Base-by-base conservation (phyloP, 176 grass and related monocot species). In the Musa beccarii region DNA sequence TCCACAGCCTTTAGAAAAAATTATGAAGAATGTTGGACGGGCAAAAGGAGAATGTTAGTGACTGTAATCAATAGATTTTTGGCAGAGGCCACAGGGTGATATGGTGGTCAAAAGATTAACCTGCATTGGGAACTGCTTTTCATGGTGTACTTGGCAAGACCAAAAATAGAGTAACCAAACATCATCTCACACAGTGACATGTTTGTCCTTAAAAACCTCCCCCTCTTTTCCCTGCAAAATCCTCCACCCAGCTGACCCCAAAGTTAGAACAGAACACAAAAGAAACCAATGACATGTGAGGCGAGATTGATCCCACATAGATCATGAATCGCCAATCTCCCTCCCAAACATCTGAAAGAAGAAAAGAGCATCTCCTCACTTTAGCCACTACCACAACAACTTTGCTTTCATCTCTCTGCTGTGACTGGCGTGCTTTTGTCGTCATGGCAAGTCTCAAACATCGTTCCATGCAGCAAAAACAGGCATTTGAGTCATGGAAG, bases 111-210 rank as follows among this genome's bases (percentile, higher is more conserved):
- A 70, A 70, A 70, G 68, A 34, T 52, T 70, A 20, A 21, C 25
- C 26, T 68, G 65, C 65, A 5, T 20, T 51, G 17, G 57, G 57
- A 70, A 20, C 68, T 51, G 68, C 68, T 70, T 70, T 70, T 51
- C 43, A 70, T 70, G 51, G 51, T 50, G 68, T 70, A 70, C 68
- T 70, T 70, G 68, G 43, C 68, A 70, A 70, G 68, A 70, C 68
- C 17, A 70, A 52, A 70, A 12, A n/a, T n/a, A 25, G 9, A 51
- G 68, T 51, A 70, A 52, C 68, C 21, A 20, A 50, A 51, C 68
- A 70, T 70, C 49, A 70, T n/a, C 49, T 70, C 49, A 11, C 68
- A 70, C 49, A 70, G 51, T 70, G 7, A 70, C 51, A 70, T 51
- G 68, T 21, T 70, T 70, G 68, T 43, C 49, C 68, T 70, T 51